Base-by-base conservation (phyloP, 2,329 filamentous ascomycete species). In the Colletotrichum scovillei region DNA sequence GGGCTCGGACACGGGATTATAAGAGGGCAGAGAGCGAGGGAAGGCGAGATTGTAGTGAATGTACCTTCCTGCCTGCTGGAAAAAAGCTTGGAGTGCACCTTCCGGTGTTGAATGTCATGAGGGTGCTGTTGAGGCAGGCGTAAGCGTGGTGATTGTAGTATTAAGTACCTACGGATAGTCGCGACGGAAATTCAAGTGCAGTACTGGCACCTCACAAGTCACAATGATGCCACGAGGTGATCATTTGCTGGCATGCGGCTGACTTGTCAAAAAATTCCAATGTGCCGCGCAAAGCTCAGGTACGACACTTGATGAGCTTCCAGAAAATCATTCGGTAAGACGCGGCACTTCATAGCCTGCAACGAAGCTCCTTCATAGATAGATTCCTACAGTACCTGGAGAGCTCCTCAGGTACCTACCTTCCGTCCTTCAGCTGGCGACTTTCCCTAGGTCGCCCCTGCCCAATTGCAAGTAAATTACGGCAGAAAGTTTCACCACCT, bases 401-500 rank as follows among this genome's bases (percentile, higher is more conserved):
- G 53, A 28, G 53, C 24, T 56, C 53, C 42, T 49, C 19, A n/a
- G 42, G 19, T 49, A 49, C 42, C 19, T 49, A 24, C 24, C 24
- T 24, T 46, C 30, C 30, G 9, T 3, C 42, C 42, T 19, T 49
- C 19, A 64, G 49, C 62, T 64, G 32, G 32, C 16, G 30, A 12
- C 49, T 64, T 26, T 28, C 11, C 46, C 46, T 6, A 22, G 14
- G 22, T 24, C 2, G 24, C 24, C 32, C 52, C 63, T 57, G 32
- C 9, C 11, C 32, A 12, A 35, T n/a, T 30, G 19, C 16, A 49
- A 28, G 24, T 22, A 56, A 57, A 57, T 22, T 22, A 32, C 32
- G 63, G 63, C 63, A 65, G 32, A 65, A 65, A 35, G 38, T 8
- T 46, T 28, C 57, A 72, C 65, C 69, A 30, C 69, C 52, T 72